Conservation (phyloP, 768 basidiomycete species). For the Mycena rosella region DNA sequence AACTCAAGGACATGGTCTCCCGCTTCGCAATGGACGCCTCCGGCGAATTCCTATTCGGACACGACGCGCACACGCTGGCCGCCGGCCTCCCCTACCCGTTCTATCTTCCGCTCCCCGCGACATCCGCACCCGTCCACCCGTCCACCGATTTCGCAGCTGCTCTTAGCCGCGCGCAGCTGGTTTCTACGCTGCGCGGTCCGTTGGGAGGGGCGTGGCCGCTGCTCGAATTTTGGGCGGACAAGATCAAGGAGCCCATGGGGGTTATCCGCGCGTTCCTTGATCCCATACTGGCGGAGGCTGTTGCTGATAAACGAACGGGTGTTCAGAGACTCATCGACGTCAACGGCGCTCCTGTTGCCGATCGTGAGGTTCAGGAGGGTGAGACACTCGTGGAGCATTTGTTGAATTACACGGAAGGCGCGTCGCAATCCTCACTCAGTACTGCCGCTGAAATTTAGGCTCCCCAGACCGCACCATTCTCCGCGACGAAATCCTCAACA, state of each 20-base stretch:
- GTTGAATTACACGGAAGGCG: slow-evolving; percentile 65
- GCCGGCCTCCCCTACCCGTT: slow-evolving; percentile 61
- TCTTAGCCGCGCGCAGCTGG: slow-evolving; percentile 61
- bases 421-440: slow-evolving; percentile 17
- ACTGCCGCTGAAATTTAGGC: not conserved
- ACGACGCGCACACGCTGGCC: slow-evolving; percentile 59
- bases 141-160: slow-evolving; percentile 58
- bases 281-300: slow-evolving; percentile 62
- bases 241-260: slow-evolving; percentile 56
- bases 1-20: slow-evolving; percentile 60
- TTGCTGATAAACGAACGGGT: slow-evolving; percentile 50
- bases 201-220: slow-evolving; percentile 65
- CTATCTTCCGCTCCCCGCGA: slow-evolving; percentile 36
- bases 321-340: slow-evolving; percentile 12
- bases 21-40: slow-evolving; percentile 73
- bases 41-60: slow-evolving; percentile 69
- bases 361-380: slow-evolving; percentile 54
- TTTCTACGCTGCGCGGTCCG: slow-evolving; percentile 52
- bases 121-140: not conserved
- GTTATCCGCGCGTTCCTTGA: slow-evolving; percentile 65
- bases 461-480: slow-evolving; percentile 54
- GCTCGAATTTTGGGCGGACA: slow-evolving; percentile 65
- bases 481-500: slow-evolving; percentile 60
- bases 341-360: slow-evolving; percentile 23
- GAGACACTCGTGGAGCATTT: slow-evolving; percentile 65